phyloP scores from a whole-genome alignment of 2,329 filamentous ascomycete genomes.

The Pestalotiopsis sp. region DNA sequence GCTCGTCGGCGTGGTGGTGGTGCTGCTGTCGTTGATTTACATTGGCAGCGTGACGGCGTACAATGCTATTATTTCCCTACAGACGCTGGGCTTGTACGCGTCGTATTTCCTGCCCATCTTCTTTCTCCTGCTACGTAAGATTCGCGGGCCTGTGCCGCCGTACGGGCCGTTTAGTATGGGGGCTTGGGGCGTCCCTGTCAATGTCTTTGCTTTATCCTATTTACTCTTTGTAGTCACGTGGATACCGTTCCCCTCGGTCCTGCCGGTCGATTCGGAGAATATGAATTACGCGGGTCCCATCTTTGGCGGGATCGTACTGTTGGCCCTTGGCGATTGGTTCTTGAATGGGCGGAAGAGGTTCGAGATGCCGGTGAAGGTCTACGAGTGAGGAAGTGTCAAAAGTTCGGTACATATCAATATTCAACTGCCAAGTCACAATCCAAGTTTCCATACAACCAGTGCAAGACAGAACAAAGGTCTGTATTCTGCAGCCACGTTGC shows the following conservation, averaged over 20 bases:
- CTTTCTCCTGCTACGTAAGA: background rate
- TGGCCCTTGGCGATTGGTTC: background rate
- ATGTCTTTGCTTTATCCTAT: background rate
- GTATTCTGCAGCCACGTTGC: no score
- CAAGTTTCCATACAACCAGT: no score
- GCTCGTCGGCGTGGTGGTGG: background rate
- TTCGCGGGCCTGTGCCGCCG: background rate
- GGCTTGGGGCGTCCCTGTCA: background rate
- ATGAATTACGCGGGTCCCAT: conserved; percentile 7
- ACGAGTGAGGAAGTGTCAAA: background rate
- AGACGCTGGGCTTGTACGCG: background rate
- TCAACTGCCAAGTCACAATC: no score
- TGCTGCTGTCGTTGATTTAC: background rate
- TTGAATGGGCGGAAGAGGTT: conserved; percentile 1
- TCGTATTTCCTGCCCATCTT: conserved; percentile 4
- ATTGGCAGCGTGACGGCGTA: conserved; percentile 5
- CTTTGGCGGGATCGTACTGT: background rate
- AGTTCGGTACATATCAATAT: background rate
- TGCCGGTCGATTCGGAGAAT: background rate
- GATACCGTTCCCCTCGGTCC: background rate
- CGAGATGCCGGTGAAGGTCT: background rate
- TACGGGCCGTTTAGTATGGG: background rate
- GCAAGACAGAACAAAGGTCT: no score
- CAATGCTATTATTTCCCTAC: conserved; percentile 1
- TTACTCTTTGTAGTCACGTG: background rate